Conservation (phyloP, 2,329 filamentous ascomycete species). For the Stagonosporopsis tanaceti region DNA sequence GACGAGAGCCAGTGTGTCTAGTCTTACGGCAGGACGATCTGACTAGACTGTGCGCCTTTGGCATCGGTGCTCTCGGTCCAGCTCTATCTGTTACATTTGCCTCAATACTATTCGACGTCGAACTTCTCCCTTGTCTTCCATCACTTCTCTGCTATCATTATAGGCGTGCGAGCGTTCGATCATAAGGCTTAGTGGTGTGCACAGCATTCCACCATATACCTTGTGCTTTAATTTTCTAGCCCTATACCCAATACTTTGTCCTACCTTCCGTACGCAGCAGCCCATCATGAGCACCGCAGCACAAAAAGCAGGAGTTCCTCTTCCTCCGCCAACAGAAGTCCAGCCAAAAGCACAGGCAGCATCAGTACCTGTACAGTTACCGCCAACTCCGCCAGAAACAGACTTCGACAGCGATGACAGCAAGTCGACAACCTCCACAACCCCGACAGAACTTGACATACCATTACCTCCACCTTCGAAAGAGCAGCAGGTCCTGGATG, state of each 20-base stretch:
- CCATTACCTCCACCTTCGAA: slow-evolving; percentile 73
- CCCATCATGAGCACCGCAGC: slow-evolving; percentile 31
- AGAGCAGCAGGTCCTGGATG: slow-evolving; percentile 69
- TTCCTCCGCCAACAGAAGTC: slow-evolving; percentile 24
- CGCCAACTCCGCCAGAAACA: slow-evolving; percentile 48
- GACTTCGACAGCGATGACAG: slow-evolving; percentile 42
- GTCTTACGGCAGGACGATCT: slow-evolving; percentile 7
- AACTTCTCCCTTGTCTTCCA: neutral
- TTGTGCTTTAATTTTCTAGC: slow-evolving; percentile 1
- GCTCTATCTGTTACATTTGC: slow-evolving; percentile 5
- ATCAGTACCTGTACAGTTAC: slow-evolving; percentile 31
- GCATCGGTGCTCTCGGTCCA: slow-evolving; percentile 3
- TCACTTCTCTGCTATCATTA: neutral
- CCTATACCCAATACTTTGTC: slow-evolving; percentile 4
- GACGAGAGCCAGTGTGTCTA: slow-evolving; percentile 21
- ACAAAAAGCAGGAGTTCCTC: slow-evolving; percentile 25
- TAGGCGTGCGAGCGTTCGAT: neutral
- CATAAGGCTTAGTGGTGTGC: neutral
- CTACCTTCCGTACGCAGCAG: neutral
- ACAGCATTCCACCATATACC: neutral
- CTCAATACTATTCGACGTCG: slow-evolving; percentile 8
- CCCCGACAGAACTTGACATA: slow-evolving; percentile 52
- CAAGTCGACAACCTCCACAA: slow-evolving; percentile 28
- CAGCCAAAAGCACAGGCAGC: slow-evolving; percentile 30
- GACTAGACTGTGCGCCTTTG: slow-evolving; percentile 4